phyloP scores from a whole-genome alignment of 495 filamentous ascomycete species.

The Penicillium coprophilum region DNA sequence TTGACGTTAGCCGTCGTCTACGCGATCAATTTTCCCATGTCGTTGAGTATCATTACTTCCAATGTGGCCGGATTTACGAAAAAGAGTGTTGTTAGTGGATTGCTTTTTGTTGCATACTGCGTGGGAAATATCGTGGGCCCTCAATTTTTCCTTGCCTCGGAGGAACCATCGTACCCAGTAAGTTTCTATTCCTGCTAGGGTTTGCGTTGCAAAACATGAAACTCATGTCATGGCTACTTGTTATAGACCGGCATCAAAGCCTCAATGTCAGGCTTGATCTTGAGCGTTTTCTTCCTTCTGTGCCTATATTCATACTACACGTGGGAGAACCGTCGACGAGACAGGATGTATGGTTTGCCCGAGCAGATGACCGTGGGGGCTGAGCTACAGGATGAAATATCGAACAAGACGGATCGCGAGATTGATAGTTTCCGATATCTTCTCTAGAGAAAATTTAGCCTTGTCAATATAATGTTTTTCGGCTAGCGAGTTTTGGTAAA shows the following conservation, averaged over 20 bases:
- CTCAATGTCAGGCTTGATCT: conserved; percentile 30
- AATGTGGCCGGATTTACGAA: conserved; percentile 55
- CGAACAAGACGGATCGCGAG: conserved; percentile 39
- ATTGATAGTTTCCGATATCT: conserved; percentile 38
- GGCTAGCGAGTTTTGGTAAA: background rate
- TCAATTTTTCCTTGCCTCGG: conserved; percentile 33
- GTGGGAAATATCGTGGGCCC: conserved; percentile 52
- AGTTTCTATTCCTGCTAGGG: conserved; percentile 2
- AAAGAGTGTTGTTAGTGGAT: conserved; percentile 25
- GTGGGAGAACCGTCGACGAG: conserved; percentile 32
- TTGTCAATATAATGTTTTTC: background rate
- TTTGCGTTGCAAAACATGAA: background rate
- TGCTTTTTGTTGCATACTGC: conserved; percentile 48
- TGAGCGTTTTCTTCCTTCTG: conserved; percentile 31
- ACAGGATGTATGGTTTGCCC: conserved; percentile 27
- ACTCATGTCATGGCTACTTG: background rate
- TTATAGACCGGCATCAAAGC: conserved; percentile 37
- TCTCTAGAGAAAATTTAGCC: conserved; percentile 3
- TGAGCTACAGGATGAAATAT: conserved; percentile 32
- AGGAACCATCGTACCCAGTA: conserved; percentile 38
- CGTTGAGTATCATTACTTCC: conserved; percentile 54
- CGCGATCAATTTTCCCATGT: conserved; percentile 56
- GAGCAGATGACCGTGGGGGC: conserved; percentile 24
- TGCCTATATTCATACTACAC: conserved; percentile 30
- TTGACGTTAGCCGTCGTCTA: conserved; percentile 54